Base-by-base conservation (phyloP, 495 filamentous ascomycete genomes). In the Xeromyces bisporus region DNA sequence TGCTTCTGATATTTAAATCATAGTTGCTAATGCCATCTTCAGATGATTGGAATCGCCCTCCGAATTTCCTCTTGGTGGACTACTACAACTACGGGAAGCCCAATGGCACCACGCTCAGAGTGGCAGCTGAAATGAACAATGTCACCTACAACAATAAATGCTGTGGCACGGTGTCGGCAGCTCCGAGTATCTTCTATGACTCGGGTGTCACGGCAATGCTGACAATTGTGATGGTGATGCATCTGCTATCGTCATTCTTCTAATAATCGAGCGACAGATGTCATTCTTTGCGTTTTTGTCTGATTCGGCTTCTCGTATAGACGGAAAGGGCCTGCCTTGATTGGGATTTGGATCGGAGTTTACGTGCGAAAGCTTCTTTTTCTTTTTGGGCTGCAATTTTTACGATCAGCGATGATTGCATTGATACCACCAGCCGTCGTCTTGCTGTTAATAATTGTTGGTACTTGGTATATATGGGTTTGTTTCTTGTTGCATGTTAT, bases 51-150 rank as follows among this genome's bases (percentile, higher is more conserved):
- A 60, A 60, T 13, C 68, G 77, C 21, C 64, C 78, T 1, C 87
- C 87, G 0, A 93, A 80, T 47, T 79, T 92, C 42, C 63, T 96
- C 6, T 69, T 93, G 15, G 82, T 93, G 3, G 87, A 96, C 48
- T 91, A 80, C 48, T 92, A 87, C 54, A 78, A 91, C 42, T 52
- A 53, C 31, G 83, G 80, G 30, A 59, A 56, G 8, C 69, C 55
- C 31, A 67, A 70, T 33, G 87, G 87, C n/a, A 77, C 78, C 3
- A 87, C 93, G 25, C 93, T 96, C 45, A 73, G 87, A 44, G 84
- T 89, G 23, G 87, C 86, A 2, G 87, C 87, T 7, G 48, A 63
- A 38, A 72, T 75, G 45, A 96, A 96, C 50, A 78, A 81, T 36
- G 82, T 96, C 31, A 78, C 76, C 0, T 93, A 84, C 44, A 66